Base-by-base conservation (phyloP, 108 stramenopile species). In the Cyclostephanos tholiformis region DNA sequence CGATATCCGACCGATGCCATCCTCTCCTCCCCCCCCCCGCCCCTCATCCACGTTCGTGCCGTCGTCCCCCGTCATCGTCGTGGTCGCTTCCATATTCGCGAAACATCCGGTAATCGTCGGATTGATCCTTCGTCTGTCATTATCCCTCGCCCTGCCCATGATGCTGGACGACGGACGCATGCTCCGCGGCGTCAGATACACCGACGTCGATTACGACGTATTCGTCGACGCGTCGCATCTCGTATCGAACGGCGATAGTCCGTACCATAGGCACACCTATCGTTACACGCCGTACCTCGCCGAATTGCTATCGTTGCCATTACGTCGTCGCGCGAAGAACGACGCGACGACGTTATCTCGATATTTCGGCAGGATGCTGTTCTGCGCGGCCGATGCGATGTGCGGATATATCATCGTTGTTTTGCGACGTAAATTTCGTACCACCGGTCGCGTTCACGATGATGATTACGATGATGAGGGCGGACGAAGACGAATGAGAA, bases 211-310 rank as follows among this genome's bases (percentile, higher is more conserved):
- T 77, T 96, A 92, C 83, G 72, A 85, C 44, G 93, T 96, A 20
- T 94, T 94, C 69, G 85, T 85, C 25, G 95, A 96, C 84, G 92
- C 91, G 19, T 91, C 95, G 2, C 23, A 65, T 0, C 80, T 87
- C 63, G 65, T 96, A 12, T 78, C 77, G 17, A 44, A 72, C 16
- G 91, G 89, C 23, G 35, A 77, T 59, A 89, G 86, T 67, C 97
- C 98, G 17, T 99, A 97, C 62, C 86, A 87, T 58, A 85, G 99
- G 32, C 89, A 92, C 51, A 99, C 99, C n/a, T 99, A 98, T 88
- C 95, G 99, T 23, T 99, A 99, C 74, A 96, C 99, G n/a, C 99
- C 99, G 4, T 87, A 99, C 53, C 77, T 99, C 69, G 97, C 98
- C 7, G 76, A 51, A 29, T 52, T 97, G 8, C 60, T 98, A 25